Base-by-base conservation (phyloP, 176 grass and related monocot species). In the Zea luxurians region DNA sequence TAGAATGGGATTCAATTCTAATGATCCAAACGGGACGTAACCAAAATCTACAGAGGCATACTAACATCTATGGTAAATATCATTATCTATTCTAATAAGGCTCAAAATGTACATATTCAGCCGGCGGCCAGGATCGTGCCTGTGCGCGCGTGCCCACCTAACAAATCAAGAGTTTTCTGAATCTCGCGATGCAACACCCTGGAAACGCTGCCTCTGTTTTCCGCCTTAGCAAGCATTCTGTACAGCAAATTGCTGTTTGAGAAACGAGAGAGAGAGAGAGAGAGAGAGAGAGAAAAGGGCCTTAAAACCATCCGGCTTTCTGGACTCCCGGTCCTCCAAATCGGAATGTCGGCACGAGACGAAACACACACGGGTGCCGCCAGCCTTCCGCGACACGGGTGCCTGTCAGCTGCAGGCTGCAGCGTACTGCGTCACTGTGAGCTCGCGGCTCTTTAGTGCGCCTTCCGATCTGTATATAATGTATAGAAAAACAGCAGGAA, bases 241-340 rank as follows among this genome's bases (percentile, higher is more conserved):
- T 27, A 27, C 27, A 74, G 8, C 48, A 34, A 70, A 34, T 38
- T 54, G 35, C 44, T 4, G 59, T 17, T 74, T 70, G 10, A 71
- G 66, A 47, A 18, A 54, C 27, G 27, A 27, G 27, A 27, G 1
- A 27, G 27, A 27, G 27, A 27, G 27, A 27, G 27, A 27, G 27
- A 27, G 1, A 27, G 27, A 27, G 27, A 27, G 27, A 27, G 10
- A 71, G 66, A 47, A 36, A 54, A 60, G 16, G 17, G 9, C 21
- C 1, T n/a, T 13, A 71, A 64, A 48, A 66, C 2, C 42, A 81
- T 84, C 71, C 6, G 44, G 72, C 10, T 61, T 63, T 46, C 64
- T 66, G 48, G 54, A 58, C 54, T 20, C n/a, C n/a, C 54, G 54
- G 65, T 50, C 7, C 77, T 72, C 77, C 87, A 89, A 85, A 85